These are phyloP conservation scores for Cyberlindnera japonica DNA, from an alignment of 805 yeast species.

Conservation along the genomic window DNA sequence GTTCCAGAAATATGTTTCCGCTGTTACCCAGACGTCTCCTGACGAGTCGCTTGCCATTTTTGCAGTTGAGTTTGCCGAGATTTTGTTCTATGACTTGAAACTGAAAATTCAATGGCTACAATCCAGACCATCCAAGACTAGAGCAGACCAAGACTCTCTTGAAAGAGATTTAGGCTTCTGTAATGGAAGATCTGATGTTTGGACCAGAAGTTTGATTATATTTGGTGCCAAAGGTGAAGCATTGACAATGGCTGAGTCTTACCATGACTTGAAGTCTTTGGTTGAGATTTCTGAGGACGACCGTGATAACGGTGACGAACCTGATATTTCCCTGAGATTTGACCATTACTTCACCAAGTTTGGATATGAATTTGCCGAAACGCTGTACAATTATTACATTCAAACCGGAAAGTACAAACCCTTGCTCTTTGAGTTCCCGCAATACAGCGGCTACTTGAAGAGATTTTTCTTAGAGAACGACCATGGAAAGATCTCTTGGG, in stretches of 20 bases:
- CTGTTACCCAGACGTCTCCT: slow-evolving; percentile 6
- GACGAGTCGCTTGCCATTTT: slow-evolving; percentile 19
- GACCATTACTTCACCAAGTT: slow-evolving; percentile 53
- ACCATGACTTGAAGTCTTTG: slow-evolving; percentile 61
- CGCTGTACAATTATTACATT: slow-evolving; percentile 57
- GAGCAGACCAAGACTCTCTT: slow-evolving; percentile 20
- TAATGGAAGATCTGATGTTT: slow-evolving; percentile 35
- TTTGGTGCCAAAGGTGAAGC: slow-evolving; percentile 51
- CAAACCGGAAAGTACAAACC: slow-evolving; percentile 47
- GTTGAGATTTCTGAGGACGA: slow-evolving; percentile 48
- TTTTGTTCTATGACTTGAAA: slow-evolving; percentile 37
- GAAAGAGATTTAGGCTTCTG: slow-evolving; percentile 24
- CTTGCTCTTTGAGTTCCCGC: slow-evolving; percentile 54
- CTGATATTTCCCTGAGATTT: slow-evolving; percentile 31
- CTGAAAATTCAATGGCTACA: slow-evolving; percentile 34
- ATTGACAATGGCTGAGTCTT: slow-evolving; percentile 58
- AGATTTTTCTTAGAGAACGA: slow-evolving; percentile 48
- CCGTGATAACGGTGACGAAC: slow-evolving; percentile 29
- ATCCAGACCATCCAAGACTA: slow-evolving; percentile 19
- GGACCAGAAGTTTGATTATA: slow-evolving; percentile 60
- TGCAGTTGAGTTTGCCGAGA: slow-evolving; percentile 36
- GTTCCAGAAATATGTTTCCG: slow-evolving; percentile 31
- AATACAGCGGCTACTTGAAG: slow-evolving; percentile 45
- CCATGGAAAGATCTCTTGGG: slow-evolving; percentile 66
- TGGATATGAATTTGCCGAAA: slow-evolving; percentile 65